These are phyloP conservation scores for Aspergillus egyptiacus DNA, from an alignment of 495 filamentous ascomycete species.

Conservation along the genomic window DNA sequence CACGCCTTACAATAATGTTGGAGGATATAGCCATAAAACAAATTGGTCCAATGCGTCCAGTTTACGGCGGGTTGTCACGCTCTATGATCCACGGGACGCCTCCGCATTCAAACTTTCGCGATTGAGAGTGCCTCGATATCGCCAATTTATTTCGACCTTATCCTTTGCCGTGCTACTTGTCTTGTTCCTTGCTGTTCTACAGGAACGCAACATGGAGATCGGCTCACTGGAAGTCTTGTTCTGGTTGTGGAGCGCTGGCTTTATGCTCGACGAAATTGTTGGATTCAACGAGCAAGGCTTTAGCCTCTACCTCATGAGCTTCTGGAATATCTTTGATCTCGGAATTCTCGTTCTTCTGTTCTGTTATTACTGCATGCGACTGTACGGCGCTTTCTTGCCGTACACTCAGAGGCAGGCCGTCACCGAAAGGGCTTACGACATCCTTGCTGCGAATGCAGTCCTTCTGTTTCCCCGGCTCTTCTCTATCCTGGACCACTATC, in stretches of 20 bases:
- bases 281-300: slow-evolving; percentile 93
- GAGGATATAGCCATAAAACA: background rate
- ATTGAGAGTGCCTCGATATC: slow-evolving; percentile 82
- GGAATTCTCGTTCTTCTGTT: slow-evolving; percentile 82
- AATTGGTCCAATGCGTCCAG: slow-evolving; percentile 1
- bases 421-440: slow-evolving; percentile 80
- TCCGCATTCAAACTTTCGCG: slow-evolving; percentile 86
- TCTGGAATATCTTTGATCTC: slow-evolving; percentile 93
- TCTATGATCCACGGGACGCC: slow-evolving; percentile 88
- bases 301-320: slow-evolving; percentile 89
- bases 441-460: slow-evolving; percentile 81
- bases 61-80: slow-evolving; percentile 64
- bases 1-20: background rate
- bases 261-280: slow-evolving; percentile 93
- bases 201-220: slow-evolving; percentile 63
- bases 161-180: slow-evolving; percentile 75
- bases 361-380: slow-evolving; percentile 79
- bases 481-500: slow-evolving; percentile 85
- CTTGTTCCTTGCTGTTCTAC: slow-evolving; percentile 73
- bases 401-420: slow-evolving; percentile 56
- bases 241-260: slow-evolving; percentile 95
- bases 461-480: slow-evolving; percentile 86
- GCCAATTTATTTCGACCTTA: slow-evolving; percentile 78
- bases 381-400: slow-evolving; percentile 76
- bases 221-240: slow-evolving; percentile 79